Evolutionary conservation across 2,329 filamentous ascomycete genomes (phyloP).

Genomic region (Calonectria fujianensis): DNA sequence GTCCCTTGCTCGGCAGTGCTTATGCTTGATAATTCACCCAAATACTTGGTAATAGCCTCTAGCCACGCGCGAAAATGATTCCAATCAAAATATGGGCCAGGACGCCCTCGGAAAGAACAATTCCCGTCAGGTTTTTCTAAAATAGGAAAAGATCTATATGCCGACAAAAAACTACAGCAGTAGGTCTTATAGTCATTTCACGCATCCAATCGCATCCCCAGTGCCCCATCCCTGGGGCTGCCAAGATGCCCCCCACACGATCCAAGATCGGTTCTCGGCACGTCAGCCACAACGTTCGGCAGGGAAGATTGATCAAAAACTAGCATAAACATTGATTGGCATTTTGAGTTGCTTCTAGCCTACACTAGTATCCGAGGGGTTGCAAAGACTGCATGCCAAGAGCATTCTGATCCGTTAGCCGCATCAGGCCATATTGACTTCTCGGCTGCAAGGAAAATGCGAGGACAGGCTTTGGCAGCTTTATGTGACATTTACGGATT

Average conservation of each 20-base stretch:
- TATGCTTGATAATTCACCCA: neutral
- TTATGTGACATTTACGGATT: neutral
- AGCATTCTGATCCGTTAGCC: neutral
- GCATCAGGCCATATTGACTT: neutral
- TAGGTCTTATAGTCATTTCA: neutral
- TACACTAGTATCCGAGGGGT: neutral
- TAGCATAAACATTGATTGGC: neutral
- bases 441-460: neutral
- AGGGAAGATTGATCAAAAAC: neutral
- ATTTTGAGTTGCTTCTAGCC: neutral
- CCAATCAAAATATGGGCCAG: neutral
- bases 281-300: neutral
- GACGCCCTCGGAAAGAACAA: neutral
- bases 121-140: neutral
- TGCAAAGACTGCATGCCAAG: neutral
- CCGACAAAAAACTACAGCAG: neutral
- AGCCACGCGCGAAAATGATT: neutral
- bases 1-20: neutral
- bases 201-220: neutral
- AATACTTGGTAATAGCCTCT: neutral
- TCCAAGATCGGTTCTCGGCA: slow-evolving; percentile 4
- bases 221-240: too few relatives aligned
- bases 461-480: neutral
- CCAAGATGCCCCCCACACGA: neutral
- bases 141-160: neutral